These are phyloP conservation scores for Solanum hybrid DNA, from an alignment of 305 asterid genomes.

Conservation along the genomic window DNA sequence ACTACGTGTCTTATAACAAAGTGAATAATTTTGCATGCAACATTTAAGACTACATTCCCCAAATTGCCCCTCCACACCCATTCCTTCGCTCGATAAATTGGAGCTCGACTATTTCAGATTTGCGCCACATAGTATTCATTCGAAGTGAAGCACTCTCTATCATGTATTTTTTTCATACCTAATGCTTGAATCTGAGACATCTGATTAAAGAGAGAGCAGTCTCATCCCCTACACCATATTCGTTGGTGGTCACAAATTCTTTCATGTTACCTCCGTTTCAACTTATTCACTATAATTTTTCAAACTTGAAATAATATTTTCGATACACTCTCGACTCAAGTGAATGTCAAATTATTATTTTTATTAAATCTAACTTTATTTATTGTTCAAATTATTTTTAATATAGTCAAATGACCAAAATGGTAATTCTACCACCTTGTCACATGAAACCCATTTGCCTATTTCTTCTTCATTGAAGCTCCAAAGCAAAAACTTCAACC, in stretches of 20 bases:
- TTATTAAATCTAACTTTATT: neutral
- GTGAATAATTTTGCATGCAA: neutral
- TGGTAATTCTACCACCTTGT: neutral
- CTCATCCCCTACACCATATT: rapidly evolving
- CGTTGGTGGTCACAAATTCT: no score
- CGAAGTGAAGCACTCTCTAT: neutral
- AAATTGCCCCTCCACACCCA: neutral
- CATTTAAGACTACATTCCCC: neutral
- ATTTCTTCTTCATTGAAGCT: neutral
- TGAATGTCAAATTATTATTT: neutral
- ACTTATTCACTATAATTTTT: no score
- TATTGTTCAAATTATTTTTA: neutral
- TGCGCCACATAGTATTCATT: rapidly evolving
- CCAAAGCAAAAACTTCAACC: neutral
- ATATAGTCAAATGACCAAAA: neutral
- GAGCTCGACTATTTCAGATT: neutral
- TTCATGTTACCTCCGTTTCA: no score
- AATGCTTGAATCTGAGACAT: rapidly evolving
- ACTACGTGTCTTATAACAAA: neutral
- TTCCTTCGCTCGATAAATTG: neutral
- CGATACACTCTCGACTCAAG: neutral
- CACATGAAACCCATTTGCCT: neutral
- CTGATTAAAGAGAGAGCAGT: rapidly evolving
- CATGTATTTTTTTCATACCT: no score
- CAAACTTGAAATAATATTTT: no score